Conservation (phyloP, 306 rosid genomes). For the Aeschynomene evenia region DNA sequence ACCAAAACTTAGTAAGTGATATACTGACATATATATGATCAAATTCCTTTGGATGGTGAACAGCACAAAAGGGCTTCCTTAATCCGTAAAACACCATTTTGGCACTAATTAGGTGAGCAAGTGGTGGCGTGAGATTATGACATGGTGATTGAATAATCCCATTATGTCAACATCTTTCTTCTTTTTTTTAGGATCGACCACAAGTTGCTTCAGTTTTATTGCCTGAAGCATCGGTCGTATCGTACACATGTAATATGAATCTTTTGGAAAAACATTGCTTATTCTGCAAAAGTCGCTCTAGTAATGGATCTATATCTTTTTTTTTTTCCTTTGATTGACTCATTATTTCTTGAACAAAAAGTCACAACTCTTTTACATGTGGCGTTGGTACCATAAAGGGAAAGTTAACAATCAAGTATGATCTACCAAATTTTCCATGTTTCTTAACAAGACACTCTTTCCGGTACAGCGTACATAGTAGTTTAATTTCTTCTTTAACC, state of each 20-base stretch:
- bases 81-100: not conserved
- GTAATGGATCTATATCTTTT: not conserved
- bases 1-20: too few species aligned
- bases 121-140: constrained; percentile 15
- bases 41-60: not conserved
- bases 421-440: not conserved
- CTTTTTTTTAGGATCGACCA: constrained; percentile 21
- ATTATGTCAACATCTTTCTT: constrained; percentile 22
- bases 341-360: not conserved
- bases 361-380: not conserved
- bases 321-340: not conserved
- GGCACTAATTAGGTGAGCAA: constrained; percentile 23
- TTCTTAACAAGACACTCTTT: not conserved
- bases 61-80: not conserved
- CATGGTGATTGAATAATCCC: constrained; percentile 12
- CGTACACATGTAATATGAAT: constrained; percentile 1
- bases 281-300: not conserved
- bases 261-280: not conserved
- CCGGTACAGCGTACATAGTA: not conserved
- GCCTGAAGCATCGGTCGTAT: not conserved
- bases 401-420: not conserved
- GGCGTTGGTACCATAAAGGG: not conserved
- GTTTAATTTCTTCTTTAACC: not conserved
- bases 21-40: too few species aligned
- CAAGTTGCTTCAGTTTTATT: constrained; percentile 10